phyloP scores from a whole-genome alignment of 441 rosid species.

The Bruguiera hainesii region DNA sequence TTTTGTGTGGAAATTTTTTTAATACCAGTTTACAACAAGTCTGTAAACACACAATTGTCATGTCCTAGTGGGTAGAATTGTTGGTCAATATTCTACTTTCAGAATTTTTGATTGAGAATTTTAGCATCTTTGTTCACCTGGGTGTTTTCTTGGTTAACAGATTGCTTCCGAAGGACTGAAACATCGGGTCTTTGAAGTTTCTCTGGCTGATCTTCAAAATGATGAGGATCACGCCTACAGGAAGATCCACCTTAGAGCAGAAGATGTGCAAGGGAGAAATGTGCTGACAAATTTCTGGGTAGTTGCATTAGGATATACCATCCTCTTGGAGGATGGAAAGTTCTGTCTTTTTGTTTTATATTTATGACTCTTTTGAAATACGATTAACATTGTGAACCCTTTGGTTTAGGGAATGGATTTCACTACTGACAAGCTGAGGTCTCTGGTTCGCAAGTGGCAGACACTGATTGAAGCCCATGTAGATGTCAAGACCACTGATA shows the following conservation, averaged over 20 bases:
- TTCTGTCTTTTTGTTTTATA: background rate
- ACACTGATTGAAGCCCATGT: slow-evolving; percentile 87
- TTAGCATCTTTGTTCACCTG: background rate
- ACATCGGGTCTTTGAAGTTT: slow-evolving; percentile 81
- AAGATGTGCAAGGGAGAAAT: slow-evolving; percentile 88
- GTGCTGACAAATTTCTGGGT: slow-evolving; percentile 96
- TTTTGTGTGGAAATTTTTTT: background rate
- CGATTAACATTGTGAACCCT: background rate
- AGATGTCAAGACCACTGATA: slow-evolving; percentile 86
- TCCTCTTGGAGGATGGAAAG: background rate
- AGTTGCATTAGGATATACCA: slow-evolving; percentile 12
- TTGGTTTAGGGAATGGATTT: slow-evolving; percentile 53
- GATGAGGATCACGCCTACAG: slow-evolving; percentile 86
- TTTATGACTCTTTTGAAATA: background rate
- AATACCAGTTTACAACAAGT: no score
- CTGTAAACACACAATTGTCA: background rate
- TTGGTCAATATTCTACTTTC: background rate
- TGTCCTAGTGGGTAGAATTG: background rate
- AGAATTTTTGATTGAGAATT: background rate
- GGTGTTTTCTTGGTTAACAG: slow-evolving; percentile 28
- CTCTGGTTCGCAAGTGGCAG: slow-evolving; percentile 89
- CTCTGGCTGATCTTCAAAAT: slow-evolving; percentile 76
- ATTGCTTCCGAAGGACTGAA: slow-evolving; percentile 96
- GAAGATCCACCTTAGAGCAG: slow-evolving; percentile 85
- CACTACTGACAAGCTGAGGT: slow-evolving; percentile 87